A percentile compares a stretch with the other conserved stretches of the same genome.
Evolutionary conservation across 495 filamentous ascomycete genomes (phyloP).

Genomic region (Aspergillus homomorphus): DNA sequence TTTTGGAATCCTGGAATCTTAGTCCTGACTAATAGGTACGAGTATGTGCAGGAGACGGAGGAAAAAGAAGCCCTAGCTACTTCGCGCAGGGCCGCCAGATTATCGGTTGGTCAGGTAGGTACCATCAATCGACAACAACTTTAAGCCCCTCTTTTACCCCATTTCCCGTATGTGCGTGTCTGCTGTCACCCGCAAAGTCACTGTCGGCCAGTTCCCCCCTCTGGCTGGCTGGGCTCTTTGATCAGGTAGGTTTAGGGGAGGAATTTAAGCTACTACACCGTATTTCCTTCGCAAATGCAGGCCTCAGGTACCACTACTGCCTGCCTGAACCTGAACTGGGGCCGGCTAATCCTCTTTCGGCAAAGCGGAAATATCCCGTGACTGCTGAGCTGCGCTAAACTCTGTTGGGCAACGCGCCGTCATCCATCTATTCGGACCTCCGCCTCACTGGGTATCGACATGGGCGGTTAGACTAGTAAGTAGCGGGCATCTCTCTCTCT

Average conservation of each 20-base stretch:
- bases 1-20: not conserved
- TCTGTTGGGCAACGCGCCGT: constrained; percentile 15
- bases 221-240: too few relatives aligned
- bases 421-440: constrained; percentile 25
- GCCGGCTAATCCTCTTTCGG: not conserved
- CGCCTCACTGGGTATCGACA: constrained; percentile 23
- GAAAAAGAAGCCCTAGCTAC: not conserved
- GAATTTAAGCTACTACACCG: not conserved
- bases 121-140: not conserved
- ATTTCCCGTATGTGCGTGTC: not conserved
- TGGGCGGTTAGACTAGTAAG: constrained; percentile 18
- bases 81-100: too few relatives aligned
- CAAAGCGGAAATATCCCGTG: constrained; percentile 28
- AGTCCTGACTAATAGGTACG: not conserved
- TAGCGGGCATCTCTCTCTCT: too few relatives aligned
- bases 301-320: not conserved
- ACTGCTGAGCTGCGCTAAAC: constrained; percentile 31
- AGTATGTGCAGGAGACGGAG: not conserved
- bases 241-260: not conserved
- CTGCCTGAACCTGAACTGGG: not conserved
- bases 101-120: not conserved
- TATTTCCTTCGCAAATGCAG: not conserved
- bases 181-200: not conserved
- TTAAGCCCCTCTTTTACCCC: not conserved
- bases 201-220: too few relatives aligned